Conservation (phyloP, 192 early-diverging fungal species). For the Linnemannia hyalina region DNA sequence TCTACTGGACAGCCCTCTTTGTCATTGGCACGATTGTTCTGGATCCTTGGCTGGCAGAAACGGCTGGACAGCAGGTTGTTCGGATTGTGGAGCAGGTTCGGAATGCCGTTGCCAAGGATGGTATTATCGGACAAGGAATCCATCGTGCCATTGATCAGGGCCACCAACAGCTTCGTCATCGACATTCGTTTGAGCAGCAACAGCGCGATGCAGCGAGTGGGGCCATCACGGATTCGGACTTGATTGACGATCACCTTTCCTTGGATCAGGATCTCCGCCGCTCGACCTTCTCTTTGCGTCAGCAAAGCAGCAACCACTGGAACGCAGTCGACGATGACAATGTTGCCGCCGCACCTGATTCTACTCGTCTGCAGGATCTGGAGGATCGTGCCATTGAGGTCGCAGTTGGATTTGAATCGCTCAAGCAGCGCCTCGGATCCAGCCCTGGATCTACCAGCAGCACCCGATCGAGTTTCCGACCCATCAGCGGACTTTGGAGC, state of each 20-base stretch:
- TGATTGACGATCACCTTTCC: not conserved
- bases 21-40: conserved; percentile 56
- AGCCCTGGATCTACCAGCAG: not conserved
- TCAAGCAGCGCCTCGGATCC: conserved; percentile 22
- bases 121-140: not conserved
- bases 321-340: not conserved
- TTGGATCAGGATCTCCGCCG: conserved; percentile 2
- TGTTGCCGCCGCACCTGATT: not conserved
- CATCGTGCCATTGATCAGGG: not conserved
- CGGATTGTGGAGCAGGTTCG: conserved; percentile 56
- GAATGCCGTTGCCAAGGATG: conserved; percentile 18
- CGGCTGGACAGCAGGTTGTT: conserved; percentile 58
- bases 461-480: not conserved
- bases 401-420: conserved; percentile 38
- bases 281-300: not conserved
- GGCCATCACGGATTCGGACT: not conserved
- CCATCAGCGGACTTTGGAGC: conserved; percentile 16
- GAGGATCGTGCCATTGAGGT: conserved; percentile 47
- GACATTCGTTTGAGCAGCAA: not conserved
- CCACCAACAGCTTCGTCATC: not conserved
- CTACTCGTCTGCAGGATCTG: conserved; percentile 11
- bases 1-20: conserved; percentile 62
- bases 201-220: not conserved
- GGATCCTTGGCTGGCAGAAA: conserved; percentile 61
- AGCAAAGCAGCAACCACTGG: not conserved